Evolutionary conservation across 331 rosid species (phyloP).

Genomic region (Acacia pycnantha): DNA sequence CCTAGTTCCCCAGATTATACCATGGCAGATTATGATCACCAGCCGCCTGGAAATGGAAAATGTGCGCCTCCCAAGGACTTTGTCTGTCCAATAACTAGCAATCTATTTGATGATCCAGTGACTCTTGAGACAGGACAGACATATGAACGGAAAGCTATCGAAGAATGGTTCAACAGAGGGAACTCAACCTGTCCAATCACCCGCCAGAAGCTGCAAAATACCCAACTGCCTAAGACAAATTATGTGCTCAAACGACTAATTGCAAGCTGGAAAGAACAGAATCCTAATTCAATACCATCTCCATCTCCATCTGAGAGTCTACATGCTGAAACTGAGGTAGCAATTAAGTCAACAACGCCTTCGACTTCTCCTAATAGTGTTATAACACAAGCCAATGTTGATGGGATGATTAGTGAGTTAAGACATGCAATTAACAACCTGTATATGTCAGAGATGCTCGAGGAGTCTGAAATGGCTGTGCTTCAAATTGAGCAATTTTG

Average conservation of each 20-base stretch:
- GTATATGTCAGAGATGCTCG: slow-evolving; percentile 68
- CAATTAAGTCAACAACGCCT: slow-evolving; percentile 35
- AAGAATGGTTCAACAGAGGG: slow-evolving; percentile 86
- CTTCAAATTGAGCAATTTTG: slow-evolving; percentile 70
- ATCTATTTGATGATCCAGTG: slow-evolving; percentile 88
- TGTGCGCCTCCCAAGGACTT: slow-evolving; percentile 76
- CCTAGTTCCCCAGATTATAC: slow-evolving; percentile 45
- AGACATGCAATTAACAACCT: slow-evolving; percentile 62
- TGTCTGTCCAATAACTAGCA: slow-evolving; percentile 87
- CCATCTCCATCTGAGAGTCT: slow-evolving; percentile 40
- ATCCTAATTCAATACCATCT: slow-evolving; percentile 34
- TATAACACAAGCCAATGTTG: slow-evolving; percentile 59
- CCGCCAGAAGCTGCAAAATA: slow-evolving; percentile 74
- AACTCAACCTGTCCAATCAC: slow-evolving; percentile 87
- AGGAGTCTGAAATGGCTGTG: slow-evolving; percentile 84
- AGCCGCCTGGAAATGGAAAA: slow-evolving; percentile 37
- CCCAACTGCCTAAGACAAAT: slow-evolving; percentile 84
- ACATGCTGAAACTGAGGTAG: slow-evolving; percentile 30
- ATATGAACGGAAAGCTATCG: slow-evolving; percentile 83
- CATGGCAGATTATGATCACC: slow-evolving; percentile 49
- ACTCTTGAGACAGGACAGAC: slow-evolving; percentile 96
- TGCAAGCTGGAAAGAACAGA: slow-evolving; percentile 84
- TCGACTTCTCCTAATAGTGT: slow-evolving; percentile 67
- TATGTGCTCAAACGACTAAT: slow-evolving; percentile 85
- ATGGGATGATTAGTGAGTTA: slow-evolving; percentile 57